Base-by-base conservation (phyloP, 306 rosid species). In the Clitoria ternatea region DNA sequence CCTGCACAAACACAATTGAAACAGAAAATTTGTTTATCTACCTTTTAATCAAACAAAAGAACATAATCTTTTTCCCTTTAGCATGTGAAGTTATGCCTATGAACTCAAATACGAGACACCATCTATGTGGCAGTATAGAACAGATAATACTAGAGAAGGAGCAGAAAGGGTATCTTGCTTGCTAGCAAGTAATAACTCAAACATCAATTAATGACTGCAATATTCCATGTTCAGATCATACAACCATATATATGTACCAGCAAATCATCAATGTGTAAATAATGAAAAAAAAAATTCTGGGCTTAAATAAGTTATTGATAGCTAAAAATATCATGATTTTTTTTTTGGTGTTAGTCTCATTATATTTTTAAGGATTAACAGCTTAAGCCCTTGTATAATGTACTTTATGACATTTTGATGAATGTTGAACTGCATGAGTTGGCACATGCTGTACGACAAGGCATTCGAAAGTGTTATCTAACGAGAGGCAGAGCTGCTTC, bases 1-100 rank as follows among this genome's bases (percentile, higher is more conserved):
- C 97, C 97, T 90, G 92, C 83, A 79, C 68, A 76, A 17, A 32
- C 32, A 79, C 54, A 68, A 27, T 55, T 19, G 45, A 26, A 43
- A 15, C 61, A 57, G 7, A 69, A 66, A 42, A 30, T 12, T 40
- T 52, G 14, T 35, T 66, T 53, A 79, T 68, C 73, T 22, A 50
- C 32, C 23, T 53, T 43, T 50, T 18, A 23, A 26, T 15, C 11
- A 43, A 64, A 54, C n/a, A 54, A n/a, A 29, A 30, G 42, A 59
- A 30, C 27, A 63, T 4, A 5, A 19, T 19, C 11, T 1, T 3
- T 18, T 32, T 8, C 22, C 9, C 36, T 23, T 13, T 19, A 47
- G 32, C 2, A 20, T 14, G 57, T 7, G 11, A 30, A 52, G 19
- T 70, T 52, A 70, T 20, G 48, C 59, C 18, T 29, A 48, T 37